Base-by-base conservation (phyloP, 768 basidiomycete genomes). In the Mycena galopus region DNA sequence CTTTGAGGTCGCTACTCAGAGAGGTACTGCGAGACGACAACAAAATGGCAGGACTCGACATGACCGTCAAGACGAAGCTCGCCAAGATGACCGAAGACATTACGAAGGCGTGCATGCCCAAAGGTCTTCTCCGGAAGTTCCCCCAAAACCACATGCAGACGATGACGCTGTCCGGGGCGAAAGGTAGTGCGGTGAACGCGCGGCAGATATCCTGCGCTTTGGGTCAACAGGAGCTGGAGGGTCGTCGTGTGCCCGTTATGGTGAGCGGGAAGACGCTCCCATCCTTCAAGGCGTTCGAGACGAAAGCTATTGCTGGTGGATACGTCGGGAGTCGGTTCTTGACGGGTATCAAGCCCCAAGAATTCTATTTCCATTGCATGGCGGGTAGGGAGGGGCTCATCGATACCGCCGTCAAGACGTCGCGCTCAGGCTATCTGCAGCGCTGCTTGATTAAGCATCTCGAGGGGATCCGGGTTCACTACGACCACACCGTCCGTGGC, bases 291-390 rank as follows among this genome's bases (percentile, higher is more conserved):
- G 86, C 97, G 0, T 99, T 98, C 83, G 98, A 99, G 83, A 98
- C 98, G n/a, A 94, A 92, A 72, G 96, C 98, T 6, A 96, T 98
- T 72, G 97, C 98, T 16, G 98, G 98, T 78, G 98, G 98, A 10
- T 99, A 97, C 81, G 95, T 99, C 56, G 96, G 95, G 17, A 98
- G 97, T 81, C 96, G 98, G 39, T 99, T 99, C 88, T 89, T 99
- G 86, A 99, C 98, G 9, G 98, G 98, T 65, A 92, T 99, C 81
- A 95, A 94, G 77, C 98, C 98, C 0, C 98, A 99, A 80, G 98
- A 99, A 81, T 99, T 98, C 84, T 99, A 98, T 85, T 99, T 99
- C 88, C 98, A 99, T 84, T 99, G 98, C 80, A 99, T 99, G 98
- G 98, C 98, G 69, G 98, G 98, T 63, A 91, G 98, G 76, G 98